A percentile compares a stretch with the other conserved stretches of the same genome.
Conservation (phyloP, 108 stramenopile species). For the Discostella stelligeroides region DNA sequence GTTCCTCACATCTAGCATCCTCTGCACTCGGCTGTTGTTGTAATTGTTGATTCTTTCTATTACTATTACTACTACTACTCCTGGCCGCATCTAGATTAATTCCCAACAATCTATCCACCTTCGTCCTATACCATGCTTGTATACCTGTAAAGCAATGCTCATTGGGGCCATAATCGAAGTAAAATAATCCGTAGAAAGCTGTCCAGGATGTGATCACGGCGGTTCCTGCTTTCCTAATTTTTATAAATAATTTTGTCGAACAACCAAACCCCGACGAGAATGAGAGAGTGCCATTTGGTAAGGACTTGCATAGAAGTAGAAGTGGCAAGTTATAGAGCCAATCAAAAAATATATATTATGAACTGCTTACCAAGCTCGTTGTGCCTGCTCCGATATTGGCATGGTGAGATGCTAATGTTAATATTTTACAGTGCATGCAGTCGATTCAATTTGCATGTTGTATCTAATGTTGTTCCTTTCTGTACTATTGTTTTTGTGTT, state of each 20-base stretch:
- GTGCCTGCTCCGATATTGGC: slow-evolving; percentile 49
- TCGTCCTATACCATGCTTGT: slow-evolving; percentile 48
- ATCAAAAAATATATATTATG: background rate
- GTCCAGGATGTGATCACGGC: slow-evolving; percentile 42
- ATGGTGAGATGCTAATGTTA: too few species aligned
- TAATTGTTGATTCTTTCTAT: slow-evolving; percentile 9
- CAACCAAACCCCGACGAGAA: background rate
- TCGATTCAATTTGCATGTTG: too few species aligned
- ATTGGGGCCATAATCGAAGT: slow-evolving; percentile 46
- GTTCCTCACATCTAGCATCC: background rate
- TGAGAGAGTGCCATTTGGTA: background rate
- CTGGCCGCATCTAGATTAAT: slow-evolving; percentile 31
- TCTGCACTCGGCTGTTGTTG: background rate
- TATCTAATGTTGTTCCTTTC: too few species aligned
- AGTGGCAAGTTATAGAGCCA: background rate
- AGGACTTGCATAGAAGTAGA: background rate
- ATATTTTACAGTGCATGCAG: too few species aligned
- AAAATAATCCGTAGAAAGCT: slow-evolving; percentile 45
- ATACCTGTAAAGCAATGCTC: slow-evolving; percentile 45
- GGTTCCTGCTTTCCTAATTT: slow-evolving; percentile 47
- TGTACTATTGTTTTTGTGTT: too few species aligned
- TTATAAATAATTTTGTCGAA: background rate
- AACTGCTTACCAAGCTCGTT: slow-evolving; percentile 42
- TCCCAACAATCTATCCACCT: slow-evolving; percentile 41
- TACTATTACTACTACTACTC: slow-evolving; percentile 2